Evolutionary conservation across 768 basidiomycete genomes (phyloP), one percentile per base, ranked within the genome.

Genomic region (Tephrocybe rancida): DNA sequence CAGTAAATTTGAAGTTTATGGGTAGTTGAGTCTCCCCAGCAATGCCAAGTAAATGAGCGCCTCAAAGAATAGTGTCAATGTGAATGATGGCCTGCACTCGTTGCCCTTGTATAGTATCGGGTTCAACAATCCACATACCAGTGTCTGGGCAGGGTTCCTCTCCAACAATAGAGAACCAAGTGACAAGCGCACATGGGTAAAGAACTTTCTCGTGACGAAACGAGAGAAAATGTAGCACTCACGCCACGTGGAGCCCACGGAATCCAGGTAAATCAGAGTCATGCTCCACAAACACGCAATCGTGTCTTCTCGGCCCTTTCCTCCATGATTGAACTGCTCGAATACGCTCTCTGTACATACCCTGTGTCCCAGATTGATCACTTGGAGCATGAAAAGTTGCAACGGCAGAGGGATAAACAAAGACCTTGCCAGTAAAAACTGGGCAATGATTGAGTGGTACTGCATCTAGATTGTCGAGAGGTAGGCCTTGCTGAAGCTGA

Each of bases 61-160:
- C 65, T 13, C 67, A 56, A 21, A 59, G 61, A 46, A 72, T 65
- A 16, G 44, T 58, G 14, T 70, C 59, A 1, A 70, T 25, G n/a
- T 55, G 55, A 25, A 57, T 39, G 35, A 57, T 35, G 14, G 42
- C 21, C 53, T 19, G 16, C 34, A 68, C 67, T 3, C 39, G 54
- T 22, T 29, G 13, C 34, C 50, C 21, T 0, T 10, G 14, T 24
- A 50, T 3, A 11, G 32, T 39, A 19, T 71, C 66, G 0, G 55
- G 59, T 39, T 63, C 48, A 0, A 73, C 67, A 0, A 59, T 53
- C 70, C 69, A 71, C 70, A 73, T 70, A 1, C 72, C 68, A 2
- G 70, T 72, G 16, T 62, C 60, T 0, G 43, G 30, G 52, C 70
- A 69, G 6, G 30, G 59, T 10, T 41, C 27, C n/a, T 64, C 51